A percentile compares a stretch with the other conserved stretches of the same genome.
Conservation (phyloP, 2,329 filamentous ascomycete species). For the Claviceps pusilla region DNA sequence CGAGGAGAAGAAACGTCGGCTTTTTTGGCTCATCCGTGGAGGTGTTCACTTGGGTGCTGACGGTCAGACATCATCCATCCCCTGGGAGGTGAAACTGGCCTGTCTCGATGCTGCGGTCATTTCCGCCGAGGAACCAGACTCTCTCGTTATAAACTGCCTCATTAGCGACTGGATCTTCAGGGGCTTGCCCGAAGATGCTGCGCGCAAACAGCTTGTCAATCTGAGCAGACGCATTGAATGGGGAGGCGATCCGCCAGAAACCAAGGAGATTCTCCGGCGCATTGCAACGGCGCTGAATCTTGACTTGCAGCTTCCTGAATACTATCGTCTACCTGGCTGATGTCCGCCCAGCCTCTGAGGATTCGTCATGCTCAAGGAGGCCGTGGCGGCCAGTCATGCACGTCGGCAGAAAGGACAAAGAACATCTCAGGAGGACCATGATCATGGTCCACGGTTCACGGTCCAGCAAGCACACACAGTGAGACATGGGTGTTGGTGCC, state of each 20-base stretch:
- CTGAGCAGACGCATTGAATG: constrained; percentile 17
- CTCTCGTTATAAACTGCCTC: constrained; percentile 18
- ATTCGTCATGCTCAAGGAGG: too few species aligned
- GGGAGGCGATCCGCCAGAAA: constrained; percentile 14
- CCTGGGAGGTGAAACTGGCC: constrained; percentile 28
- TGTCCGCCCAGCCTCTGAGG: neutral
- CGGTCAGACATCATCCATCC: constrained; percentile 9
- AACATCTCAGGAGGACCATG: too few species aligned
- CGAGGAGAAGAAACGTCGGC: constrained; percentile 22
- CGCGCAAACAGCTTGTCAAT: constrained; percentile 12
- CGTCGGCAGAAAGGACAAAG: too few species aligned
- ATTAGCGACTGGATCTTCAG: constrained; percentile 14
- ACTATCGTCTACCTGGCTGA: neutral
- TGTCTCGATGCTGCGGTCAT: constrained; percentile 23
- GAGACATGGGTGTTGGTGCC: too few species aligned
- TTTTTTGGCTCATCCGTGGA: constrained; percentile 31
- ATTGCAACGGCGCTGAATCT: constrained; percentile 3
- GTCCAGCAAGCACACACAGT: too few species aligned
- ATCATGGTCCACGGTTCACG: too few species aligned
- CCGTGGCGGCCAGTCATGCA: neutral
- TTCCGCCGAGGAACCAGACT: constrained; percentile 14
- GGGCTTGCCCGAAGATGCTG: constrained; percentile 16
- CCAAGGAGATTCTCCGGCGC: constrained; percentile 13
- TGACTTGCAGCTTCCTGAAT: constrained; percentile 6
- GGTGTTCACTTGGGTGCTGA: constrained; percentile 19